Percentiles rank a stretch among this genome's conserved stretches.
phyloP scores from a whole-genome alignment of 805 yeast genomes.

The Ogataea trehaloabstinens region DNA sequence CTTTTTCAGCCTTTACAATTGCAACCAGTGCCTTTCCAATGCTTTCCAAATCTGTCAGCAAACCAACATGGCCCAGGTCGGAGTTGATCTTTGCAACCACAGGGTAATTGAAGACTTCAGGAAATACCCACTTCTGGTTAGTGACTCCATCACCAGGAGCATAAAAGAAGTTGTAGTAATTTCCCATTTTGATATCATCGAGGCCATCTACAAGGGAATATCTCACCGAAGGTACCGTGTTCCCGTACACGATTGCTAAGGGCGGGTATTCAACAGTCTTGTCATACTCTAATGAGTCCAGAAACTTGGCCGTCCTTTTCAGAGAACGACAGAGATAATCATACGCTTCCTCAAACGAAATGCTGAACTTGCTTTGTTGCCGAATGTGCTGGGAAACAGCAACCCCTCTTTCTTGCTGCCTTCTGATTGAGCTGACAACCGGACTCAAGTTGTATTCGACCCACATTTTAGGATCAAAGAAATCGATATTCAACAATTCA shows the following conservation, averaged over 20 bases:
- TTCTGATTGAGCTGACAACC: constrained; percentile 45
- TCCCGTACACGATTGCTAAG: constrained; percentile 76
- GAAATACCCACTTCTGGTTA: constrained; percentile 78
- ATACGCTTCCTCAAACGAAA: constrained; percentile 57
- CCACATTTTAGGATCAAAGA: constrained; percentile 81
- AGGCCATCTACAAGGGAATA: constrained; percentile 66
- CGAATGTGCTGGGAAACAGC: constrained; percentile 14
- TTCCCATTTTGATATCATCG: constrained; percentile 66
- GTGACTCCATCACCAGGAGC: constrained; percentile 96
- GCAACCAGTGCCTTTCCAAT: constrained; percentile 72
- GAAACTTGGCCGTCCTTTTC: constrained; percentile 53
- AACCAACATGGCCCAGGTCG: constrained; percentile 71
- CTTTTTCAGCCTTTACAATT: constrained; percentile 55
- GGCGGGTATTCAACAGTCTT: constrained; percentile 68
- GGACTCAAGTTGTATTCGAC: constrained; percentile 73
- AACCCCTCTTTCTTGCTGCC: constrained; percentile 29
- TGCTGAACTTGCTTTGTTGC: constrained; percentile 30
- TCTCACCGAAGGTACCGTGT: constrained; percentile 79
- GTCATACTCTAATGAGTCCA: constrained; percentile 54
- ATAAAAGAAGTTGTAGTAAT: constrained; percentile 72
- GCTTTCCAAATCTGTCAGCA: constrained; percentile 70
- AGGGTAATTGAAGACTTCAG: constrained; percentile 68
- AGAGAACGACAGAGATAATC: constrained; percentile 64
- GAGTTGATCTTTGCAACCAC: constrained; percentile 66
- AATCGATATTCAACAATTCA: constrained; percentile 64